phyloP scores from a whole-genome alignment of 208 protist genomes.

The Porcisia deanei region DNA sequence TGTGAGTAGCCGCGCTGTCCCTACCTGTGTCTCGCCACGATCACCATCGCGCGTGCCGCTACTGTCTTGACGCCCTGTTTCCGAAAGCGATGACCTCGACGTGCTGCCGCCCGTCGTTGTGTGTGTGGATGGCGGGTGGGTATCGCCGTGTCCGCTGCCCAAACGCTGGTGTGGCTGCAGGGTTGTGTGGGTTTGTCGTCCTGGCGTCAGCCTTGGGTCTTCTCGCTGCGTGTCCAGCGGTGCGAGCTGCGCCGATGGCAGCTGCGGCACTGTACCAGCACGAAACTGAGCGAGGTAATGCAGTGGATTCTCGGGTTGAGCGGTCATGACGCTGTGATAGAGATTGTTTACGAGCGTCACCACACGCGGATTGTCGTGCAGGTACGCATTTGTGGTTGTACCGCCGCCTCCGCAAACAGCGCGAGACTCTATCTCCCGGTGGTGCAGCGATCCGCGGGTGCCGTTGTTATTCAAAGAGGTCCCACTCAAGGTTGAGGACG shows the following conservation, averaged over 20 bases:
- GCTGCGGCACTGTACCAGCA: neutral
- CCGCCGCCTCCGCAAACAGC: slow-evolving; percentile 10
- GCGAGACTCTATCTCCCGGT: neutral
- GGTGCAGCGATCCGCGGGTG: neutral
- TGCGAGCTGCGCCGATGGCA: neutral
- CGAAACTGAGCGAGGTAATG: slow-evolving; percentile 16
- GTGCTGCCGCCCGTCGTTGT: neutral
- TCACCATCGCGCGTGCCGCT: neutral
- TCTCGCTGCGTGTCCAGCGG: neutral
- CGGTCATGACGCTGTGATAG: slow-evolving; percentile 47
- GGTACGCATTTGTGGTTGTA: slow-evolving; percentile 1
- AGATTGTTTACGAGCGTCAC: slow-evolving; percentile 47
- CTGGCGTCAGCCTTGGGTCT: neutral
- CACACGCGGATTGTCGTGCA: slow-evolving; percentile 32
- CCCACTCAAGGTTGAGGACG: slow-evolving; percentile 1
- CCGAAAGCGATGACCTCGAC: neutral
- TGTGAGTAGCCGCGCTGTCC: neutral
- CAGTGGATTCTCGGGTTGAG: slow-evolving; percentile 50
- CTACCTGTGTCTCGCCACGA: neutral
- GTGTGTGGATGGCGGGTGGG: slow-evolving; percentile 2
- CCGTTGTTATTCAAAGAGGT: neutral
- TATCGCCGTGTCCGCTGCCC: slow-evolving; percentile 3
- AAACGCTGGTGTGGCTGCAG: slow-evolving; percentile 8
- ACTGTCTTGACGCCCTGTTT: neutral
- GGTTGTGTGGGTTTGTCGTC: neutral